A percentile compares a stretch with the other conserved stretches of the same genome.
These are phyloP conservation scores for Citrus australasica DNA, from an alignment of 345 rosid genomes.

Conservation along the genomic window DNA sequence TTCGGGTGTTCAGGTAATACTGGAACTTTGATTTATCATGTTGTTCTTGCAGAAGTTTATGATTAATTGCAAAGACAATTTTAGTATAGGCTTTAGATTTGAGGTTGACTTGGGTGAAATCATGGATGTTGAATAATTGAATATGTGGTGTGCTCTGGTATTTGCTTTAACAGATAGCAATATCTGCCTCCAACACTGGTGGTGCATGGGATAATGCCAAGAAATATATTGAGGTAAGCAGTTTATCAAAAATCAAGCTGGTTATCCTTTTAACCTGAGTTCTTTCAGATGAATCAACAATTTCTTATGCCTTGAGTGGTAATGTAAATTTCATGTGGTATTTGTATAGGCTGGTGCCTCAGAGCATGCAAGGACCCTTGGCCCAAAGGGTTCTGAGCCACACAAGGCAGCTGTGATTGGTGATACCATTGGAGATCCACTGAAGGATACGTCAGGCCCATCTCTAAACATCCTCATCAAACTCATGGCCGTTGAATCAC, in stretches of 20 bases:
- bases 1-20: constrained; percentile 55
- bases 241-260: background rate
- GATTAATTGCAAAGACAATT: no score
- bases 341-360: constrained; percentile 54
- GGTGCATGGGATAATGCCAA: constrained; percentile 62
- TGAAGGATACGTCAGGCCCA: constrained; percentile 76
- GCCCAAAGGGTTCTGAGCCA: constrained; percentile 69
- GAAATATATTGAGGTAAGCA: constrained; percentile 46
- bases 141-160: background rate
- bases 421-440: constrained; percentile 69
- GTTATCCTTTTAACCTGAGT: background rate
- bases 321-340: background rate
- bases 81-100: background rate
- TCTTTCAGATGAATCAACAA: background rate
- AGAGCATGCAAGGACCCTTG: constrained; percentile 59
- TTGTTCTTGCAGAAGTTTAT: background rate
- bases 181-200: constrained; percentile 59
- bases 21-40: background rate
- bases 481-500: constrained; percentile 77
- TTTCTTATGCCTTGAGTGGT: background rate
- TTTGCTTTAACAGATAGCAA: constrained; percentile 38
- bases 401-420: constrained; percentile 75
- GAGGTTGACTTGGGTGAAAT: background rate
- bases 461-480: constrained; percentile 72
- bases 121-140: background rate